phyloP scores from a whole-genome alignment of 257 asterid genomes.

The Solanum megistacrolobum region DNA sequence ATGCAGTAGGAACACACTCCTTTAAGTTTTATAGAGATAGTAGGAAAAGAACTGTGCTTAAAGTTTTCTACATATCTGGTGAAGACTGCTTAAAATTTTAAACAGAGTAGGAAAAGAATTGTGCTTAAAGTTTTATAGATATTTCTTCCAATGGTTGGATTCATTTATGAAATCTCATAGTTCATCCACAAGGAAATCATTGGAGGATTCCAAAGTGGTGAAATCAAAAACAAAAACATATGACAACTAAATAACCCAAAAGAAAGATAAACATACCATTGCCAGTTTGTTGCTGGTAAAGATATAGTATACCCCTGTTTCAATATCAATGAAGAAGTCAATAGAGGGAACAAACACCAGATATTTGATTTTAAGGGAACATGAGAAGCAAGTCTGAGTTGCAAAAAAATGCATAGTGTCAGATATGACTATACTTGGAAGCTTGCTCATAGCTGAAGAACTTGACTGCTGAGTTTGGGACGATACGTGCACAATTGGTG shows the following conservation, averaged over 20 bases:
- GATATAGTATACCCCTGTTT: slow-evolving; percentile 66
- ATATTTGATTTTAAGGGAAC: not conserved
- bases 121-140: not conserved
- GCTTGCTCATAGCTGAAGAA: slow-evolving; percentile 99
- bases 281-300: slow-evolving; percentile 68
- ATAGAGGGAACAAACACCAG: not conserved
- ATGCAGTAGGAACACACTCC: not conserved
- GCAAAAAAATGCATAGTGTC: not conserved
- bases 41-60: not conserved
- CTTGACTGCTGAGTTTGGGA: slow-evolving; percentile 96
- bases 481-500: slow-evolving; percentile 84
- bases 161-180: not conserved
- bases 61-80: not conserved
- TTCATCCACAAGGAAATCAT: not conserved
- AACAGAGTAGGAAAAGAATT: not conserved
- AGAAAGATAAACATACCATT: slow-evolving; percentile 42
- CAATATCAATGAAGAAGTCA: slow-evolving; percentile 16
- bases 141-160: not conserved
- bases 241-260: not conserved
- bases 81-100: not conserved
- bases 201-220: not conserved
- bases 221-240: not conserved
- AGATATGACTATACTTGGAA: slow-evolving; percentile 56
- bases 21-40: not conserved
- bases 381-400: not conserved